Evolutionary conservation across 176 grass and related monocot genomes (phyloP), one percentile per base, ranked within the genome.

Genomic region (Dactylis glomerata): DNA sequence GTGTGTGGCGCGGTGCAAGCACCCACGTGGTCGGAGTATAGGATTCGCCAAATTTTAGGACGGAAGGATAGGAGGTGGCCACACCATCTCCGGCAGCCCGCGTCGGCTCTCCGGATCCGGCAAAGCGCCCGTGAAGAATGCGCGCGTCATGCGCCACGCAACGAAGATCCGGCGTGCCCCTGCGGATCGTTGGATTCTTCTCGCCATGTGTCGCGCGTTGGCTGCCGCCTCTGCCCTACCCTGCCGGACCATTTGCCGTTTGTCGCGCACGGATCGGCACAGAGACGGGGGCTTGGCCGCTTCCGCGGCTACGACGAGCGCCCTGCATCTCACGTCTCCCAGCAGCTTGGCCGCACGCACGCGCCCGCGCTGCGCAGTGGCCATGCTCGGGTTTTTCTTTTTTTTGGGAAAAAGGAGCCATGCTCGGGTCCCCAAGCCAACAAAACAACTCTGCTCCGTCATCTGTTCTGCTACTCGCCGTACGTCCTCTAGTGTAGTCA

Each of bases 201-300:
- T 30, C 50, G 74, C 51, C 81, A 88, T 36, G 76, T 84, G 81
- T 27, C 81, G 75, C 19, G 74, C 74, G 9, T 13, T 7, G 74
- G 50, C 19, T 34, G 50, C 58, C 68, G 26, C 45, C 49, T 31
- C 22, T n/a, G 45, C 45, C 14, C 14, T 26, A 10, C 56, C 14
- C 14, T 2, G 3, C 65, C 41, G 8, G 2, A 19, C 55, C 24
- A n/a, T 32, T 45, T 5, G 54, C 24, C 16, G 34, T 77, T 79
- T 83, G 84, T 82, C 88, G 52, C 73, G 79, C 34, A 17, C 83
- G 73, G 77, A 77, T 24, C 24, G 41, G 77, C 71, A 85, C 78
- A n/a, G 68, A 34, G 15, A 0, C 4, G 59, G n/a, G 52, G 76
- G 26, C 26, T 50, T 86, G 88, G 79, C 32, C 24, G 38, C 73